Evolutionary conservation across 108 stramenopile genomes (phyloP).

Genomic region (Skeletonema marinoi): DNA sequence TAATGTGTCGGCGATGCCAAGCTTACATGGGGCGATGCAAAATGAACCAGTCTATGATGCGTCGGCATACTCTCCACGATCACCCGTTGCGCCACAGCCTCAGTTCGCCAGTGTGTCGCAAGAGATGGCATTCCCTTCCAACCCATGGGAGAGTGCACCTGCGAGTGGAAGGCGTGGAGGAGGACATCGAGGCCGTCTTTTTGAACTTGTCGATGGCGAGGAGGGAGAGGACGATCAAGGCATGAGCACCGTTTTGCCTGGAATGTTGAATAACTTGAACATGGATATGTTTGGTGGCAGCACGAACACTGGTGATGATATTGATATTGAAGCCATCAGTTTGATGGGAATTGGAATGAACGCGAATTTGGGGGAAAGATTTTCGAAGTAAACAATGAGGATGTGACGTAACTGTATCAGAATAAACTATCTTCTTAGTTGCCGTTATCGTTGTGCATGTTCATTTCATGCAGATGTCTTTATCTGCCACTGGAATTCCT

Average conservation of each 20-base stretch:
- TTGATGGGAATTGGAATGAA: slow-evolving; percentile 78
- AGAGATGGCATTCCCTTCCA: slow-evolving; percentile 17
- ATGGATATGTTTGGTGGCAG: slow-evolving; percentile 60
- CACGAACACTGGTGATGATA: slow-evolving; percentile 51
- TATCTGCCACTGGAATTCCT: too few species aligned
- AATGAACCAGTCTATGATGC: slow-evolving; percentile 11
- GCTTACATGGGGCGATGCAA: slow-evolving; percentile 21
- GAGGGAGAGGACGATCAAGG: slow-evolving; percentile 60
- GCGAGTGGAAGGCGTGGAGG: slow-evolving; percentile 34
- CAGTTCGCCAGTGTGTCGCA: slow-evolving; percentile 37
- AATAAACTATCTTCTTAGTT: neutral
- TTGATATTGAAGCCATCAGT: slow-evolving; percentile 89
- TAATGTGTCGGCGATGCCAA: slow-evolving; percentile 13
- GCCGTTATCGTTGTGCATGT: neutral
- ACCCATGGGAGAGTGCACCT: slow-evolving; percentile 35
- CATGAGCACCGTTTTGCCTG: slow-evolving; percentile 51
- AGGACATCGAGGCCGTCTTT: slow-evolving; percentile 73
- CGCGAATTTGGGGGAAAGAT: slow-evolving; percentile 10
- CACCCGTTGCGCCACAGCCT: slow-evolving; percentile 28
- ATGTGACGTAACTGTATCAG: neutral
- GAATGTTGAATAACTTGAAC: slow-evolving; percentile 72
- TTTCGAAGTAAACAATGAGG: neutral
- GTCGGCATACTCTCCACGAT: slow-evolving; percentile 35
- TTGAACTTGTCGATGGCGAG: slow-evolving; percentile 81
- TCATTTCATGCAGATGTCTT: too few species aligned